Evolutionary conservation across 805 yeast genomes (phyloP), one percentile per base, ranked within the genome.

Genomic region (Metschnikowia anglica): DNA sequence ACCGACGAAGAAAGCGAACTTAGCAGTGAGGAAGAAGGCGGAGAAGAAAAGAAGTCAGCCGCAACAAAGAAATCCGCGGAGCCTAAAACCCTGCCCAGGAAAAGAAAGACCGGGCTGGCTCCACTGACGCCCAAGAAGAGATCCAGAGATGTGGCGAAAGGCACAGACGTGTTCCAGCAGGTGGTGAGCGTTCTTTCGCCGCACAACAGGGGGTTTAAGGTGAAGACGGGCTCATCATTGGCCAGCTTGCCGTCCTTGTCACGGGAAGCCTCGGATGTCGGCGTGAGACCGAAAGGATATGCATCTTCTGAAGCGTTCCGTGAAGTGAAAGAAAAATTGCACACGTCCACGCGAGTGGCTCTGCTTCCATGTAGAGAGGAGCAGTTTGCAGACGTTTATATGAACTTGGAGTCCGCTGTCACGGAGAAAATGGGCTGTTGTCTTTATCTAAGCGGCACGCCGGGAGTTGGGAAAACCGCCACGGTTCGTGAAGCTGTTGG

Each of bases 381-480:
- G 16, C 95, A 93, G 60, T 89, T 84, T 58, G 77, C 81, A 8
- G 76, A 81, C 42, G 68, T 93, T 4, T 87, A 81, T 60, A 58
- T 77, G 33, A 79, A 80, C 31, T 60, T 93, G 3, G 89, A 88
- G 53, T 73, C 80, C 34, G 85, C 96, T 0, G 77, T 91, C 25
- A 73, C 73, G 35, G 75, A 83, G 12, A 77, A 78, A 31, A 75
- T 84, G 1, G 97, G 98, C 0, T 77, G 90, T 6, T 88, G 96
- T 51, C 64, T 93, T 5, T 93, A 90, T 59, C 81, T 93, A 9
- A 88, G 96, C 62, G 99, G 99, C 3, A 88, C 97, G 0, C 99
- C 99, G 0, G 99, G 99, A 7, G 91, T 95, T 2, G 99, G 99
- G 10, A 93, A 93, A 59, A 91, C 99, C 0, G 93, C 95, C 3